Percentiles rank a stretch among this genome's conserved stretches.
These are phyloP conservation scores for Pseudocercospora pini-densiflorae DNA, from an alignment of 2,329 filamentous ascomycete species.

Conservation along the genomic window DNA sequence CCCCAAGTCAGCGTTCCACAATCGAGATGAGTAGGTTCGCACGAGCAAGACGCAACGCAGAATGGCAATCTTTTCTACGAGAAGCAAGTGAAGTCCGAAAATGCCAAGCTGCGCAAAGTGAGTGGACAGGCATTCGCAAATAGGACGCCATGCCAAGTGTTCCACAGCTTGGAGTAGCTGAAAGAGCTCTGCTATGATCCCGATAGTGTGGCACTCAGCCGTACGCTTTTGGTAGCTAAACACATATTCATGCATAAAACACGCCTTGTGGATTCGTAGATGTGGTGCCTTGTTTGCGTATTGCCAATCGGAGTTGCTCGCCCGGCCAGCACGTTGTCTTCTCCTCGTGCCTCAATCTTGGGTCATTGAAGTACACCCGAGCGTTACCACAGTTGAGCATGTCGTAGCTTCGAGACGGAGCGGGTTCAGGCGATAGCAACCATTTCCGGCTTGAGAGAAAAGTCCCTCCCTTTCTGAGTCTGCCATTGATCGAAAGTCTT, in stretches of 20 bases:
- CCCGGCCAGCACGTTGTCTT: background rate
- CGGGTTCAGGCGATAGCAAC: background rate
- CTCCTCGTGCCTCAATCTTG: background rate
- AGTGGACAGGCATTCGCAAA: background rate
- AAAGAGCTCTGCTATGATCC: background rate
- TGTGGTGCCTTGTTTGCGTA: background rate
- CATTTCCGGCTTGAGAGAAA: background rate
- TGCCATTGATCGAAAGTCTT: background rate
- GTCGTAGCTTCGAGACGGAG: background rate
- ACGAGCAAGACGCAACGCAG: background rate
- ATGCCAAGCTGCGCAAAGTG: background rate
- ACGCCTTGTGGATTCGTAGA: no score
- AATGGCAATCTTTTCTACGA: background rate
- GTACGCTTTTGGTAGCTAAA: background rate
- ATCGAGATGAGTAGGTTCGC: background rate
- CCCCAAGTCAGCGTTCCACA: background rate
- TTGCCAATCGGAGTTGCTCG: background rate
- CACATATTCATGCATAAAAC: background rate
- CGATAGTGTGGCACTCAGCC: background rate
- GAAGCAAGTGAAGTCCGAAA: background rate
- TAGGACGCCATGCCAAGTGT: background rate
- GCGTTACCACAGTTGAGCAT: background rate
- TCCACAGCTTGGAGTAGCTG: background rate
- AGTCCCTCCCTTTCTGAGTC: background rate
- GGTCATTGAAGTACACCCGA: background rate